These are phyloP conservation scores for Corinectria fuckeliana DNA, from an alignment of 2,329 filamentous ascomycete genomes.

Conservation along the genomic window DNA sequence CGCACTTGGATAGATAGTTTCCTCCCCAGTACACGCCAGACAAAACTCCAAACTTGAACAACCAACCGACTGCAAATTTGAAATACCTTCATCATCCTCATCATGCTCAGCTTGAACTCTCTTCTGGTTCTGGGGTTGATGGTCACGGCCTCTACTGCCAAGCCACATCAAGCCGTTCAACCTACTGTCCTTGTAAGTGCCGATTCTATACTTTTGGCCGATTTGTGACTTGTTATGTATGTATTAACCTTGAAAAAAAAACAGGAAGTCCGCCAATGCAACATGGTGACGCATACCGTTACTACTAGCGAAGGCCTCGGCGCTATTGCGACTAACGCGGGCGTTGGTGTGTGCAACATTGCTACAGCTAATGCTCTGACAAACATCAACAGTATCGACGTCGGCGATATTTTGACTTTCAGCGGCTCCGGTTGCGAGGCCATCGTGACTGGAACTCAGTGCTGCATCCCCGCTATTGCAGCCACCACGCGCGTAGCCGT, in stretches of 20 bases:
- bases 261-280: not conserved
- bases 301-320: not conserved
- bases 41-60: not conserved
- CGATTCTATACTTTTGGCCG: not conserved
- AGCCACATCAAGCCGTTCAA: not conserved
- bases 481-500: not conserved
- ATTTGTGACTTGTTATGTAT: too few relatives aligned
- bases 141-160: not conserved
- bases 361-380: not conserved
- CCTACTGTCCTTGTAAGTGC: not conserved
- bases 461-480: not conserved
- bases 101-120: not conserved
- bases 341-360: not conserved
- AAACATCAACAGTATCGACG: not conserved
- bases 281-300: not conserved
- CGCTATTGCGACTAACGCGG: not conserved
- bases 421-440: not conserved
- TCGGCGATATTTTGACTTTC: not conserved
- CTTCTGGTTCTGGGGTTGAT: not conserved
- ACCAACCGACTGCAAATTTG: not conserved
- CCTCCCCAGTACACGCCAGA: too few relatives aligned
- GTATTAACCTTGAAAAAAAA: not conserved
- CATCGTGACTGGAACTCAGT: not conserved
- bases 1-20: not conserved
- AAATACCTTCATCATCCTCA: not conserved